A percentile compares a stretch with the other conserved stretches of the same genome.
Evolutionary conservation across 2,329 filamentous ascomycete genomes (phyloP).

Genomic region (Pseudocercospora eumusae): DNA sequence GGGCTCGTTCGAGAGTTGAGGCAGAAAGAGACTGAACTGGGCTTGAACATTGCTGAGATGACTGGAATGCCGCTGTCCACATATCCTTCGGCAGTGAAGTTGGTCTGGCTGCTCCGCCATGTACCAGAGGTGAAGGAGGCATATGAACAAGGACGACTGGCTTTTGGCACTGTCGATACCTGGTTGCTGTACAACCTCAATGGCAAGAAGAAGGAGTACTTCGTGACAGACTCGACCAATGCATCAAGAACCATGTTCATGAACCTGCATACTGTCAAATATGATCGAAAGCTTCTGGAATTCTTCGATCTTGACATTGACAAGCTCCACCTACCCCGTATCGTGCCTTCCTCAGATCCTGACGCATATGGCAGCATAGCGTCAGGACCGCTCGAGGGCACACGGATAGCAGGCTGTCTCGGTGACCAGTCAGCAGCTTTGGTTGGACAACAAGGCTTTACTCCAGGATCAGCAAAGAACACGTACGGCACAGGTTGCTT

Average conservation of each 20-base stretch:
- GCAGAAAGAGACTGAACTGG: constrained; percentile 64
- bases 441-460: constrained; percentile 71
- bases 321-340: constrained; percentile 75
- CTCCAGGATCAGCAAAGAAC: constrained; percentile 81
- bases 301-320: constrained; percentile 76
- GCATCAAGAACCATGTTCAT: constrained; percentile 93
- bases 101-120: constrained; percentile 81
- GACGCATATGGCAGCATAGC: constrained; percentile 70
- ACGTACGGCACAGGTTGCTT: constrained; percentile 91
- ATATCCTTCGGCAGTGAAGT: constrained; percentile 83
- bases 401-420: constrained; percentile 75
- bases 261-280: constrained; percentile 78
- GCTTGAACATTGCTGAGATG: constrained; percentile 59
- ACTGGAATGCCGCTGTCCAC: constrained; percentile 84
- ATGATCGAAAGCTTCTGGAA: constrained; percentile 74
- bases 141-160: constrained; percentile 76
- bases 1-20: constrained; percentile 77
- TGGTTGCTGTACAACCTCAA: constrained; percentile 87
- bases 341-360: constrained; percentile 76
- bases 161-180: constrained; percentile 84
- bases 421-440: constrained; percentile 86
- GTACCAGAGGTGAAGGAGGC: constrained; percentile 68
- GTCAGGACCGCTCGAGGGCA: constrained; percentile 66
- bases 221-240: constrained; percentile 85
- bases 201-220: constrained; percentile 65